Evolutionary conservation across 768 basidiomycete species (phyloP).

Genomic region (Cubamyces lactineus): DNA sequence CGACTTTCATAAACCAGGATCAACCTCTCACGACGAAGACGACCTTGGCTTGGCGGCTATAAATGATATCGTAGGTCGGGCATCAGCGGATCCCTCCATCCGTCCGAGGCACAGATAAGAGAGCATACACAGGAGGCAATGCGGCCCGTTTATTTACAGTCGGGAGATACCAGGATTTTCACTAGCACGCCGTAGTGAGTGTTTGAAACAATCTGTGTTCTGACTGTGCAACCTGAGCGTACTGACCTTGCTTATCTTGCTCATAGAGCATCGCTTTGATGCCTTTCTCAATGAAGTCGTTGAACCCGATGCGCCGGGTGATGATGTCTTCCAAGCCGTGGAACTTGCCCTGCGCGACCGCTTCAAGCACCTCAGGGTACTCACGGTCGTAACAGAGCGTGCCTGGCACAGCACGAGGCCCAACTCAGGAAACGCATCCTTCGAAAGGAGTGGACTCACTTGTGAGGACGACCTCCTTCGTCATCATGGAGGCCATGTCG

Average conservation of each 20-base stretch:
- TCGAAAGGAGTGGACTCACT: slow-evolving; percentile 31
- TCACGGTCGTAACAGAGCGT: slow-evolving; percentile 43
- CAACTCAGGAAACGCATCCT: neutral
- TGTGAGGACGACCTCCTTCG: slow-evolving; percentile 44
- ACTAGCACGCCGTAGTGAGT: neutral
- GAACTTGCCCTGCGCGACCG: slow-evolving; percentile 44
- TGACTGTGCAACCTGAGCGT: too few species aligned
- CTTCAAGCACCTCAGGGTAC: slow-evolving; percentile 44
- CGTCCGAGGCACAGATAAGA: too few species aligned
- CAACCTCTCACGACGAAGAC: too few species aligned
- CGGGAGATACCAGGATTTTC: slow-evolving; percentile 10
- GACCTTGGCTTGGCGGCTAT: slow-evolving; percentile 4
- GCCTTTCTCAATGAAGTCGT: slow-evolving; percentile 48
- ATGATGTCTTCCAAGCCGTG: slow-evolving; percentile 44
- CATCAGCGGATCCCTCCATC: too few species aligned
- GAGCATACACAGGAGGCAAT: too few species aligned
- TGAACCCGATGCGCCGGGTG: slow-evolving; percentile 44
- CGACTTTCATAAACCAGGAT: too few species aligned
- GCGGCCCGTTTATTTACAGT: neutral
- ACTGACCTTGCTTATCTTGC: slow-evolving; percentile 45
- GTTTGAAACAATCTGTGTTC: neutral
- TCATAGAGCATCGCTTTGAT: slow-evolving; percentile 44
- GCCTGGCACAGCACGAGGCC: slow-evolving; percentile 28
- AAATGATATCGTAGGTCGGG: slow-evolving; percentile 9
- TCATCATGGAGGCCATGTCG: slow-evolving; percentile 41